phyloP scores from a whole-genome alignment of 768 basidiomycete genomes.

The Inosperma sp. region DNA sequence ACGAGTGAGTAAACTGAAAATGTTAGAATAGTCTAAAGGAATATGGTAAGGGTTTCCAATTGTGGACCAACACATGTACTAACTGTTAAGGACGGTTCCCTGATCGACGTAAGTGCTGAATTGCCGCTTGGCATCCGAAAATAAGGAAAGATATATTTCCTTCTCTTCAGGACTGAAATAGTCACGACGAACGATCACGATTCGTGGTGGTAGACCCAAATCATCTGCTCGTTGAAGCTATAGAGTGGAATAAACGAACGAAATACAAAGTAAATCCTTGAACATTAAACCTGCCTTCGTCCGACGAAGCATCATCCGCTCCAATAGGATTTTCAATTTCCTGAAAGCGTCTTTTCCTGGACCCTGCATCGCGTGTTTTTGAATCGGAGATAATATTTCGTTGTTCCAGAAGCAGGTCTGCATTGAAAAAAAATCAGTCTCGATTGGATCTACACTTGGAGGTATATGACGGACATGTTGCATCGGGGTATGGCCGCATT shows the following conservation, averaged over 20 bases:
- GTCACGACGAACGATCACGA: slow-evolving; percentile 81
- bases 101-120: slow-evolving; percentile 88
- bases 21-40: slow-evolving; percentile 76
- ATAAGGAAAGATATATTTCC: slow-evolving; percentile 87
- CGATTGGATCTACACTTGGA: slow-evolving; percentile 8
- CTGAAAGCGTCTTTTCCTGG: slow-evolving; percentile 83
- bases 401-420: slow-evolving; percentile 97
- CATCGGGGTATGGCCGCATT: slow-evolving; percentile 83
- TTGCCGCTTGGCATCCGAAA: slow-evolving; percentile 88
- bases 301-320: slow-evolving; percentile 92
- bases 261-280: background rate
- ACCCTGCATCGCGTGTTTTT: slow-evolving; percentile 79
- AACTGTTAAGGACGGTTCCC: slow-evolving; percentile 91
- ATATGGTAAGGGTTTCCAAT: slow-evolving; percentile 7
- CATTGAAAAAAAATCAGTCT: too few species aligned
- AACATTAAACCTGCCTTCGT: slow-evolving; percentile 57
- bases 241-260: slow-evolving; percentile 4
- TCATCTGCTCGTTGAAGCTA: slow-evolving; percentile 95
- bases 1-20: slow-evolving; percentile 87
- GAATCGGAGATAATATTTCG: slow-evolving; percentile 94
- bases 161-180: slow-evolving; percentile 97
- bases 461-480: slow-evolving; percentile 44
- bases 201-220: slow-evolving; percentile 89
- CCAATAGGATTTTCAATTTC: slow-evolving; percentile 84
- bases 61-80: slow-evolving; percentile 23